Percentiles rank a stretch among this genome's conserved stretches.
Conservation (phyloP, 2,329 filamentous ascomycete genomes). For the Diaporthe longicolla region DNA sequence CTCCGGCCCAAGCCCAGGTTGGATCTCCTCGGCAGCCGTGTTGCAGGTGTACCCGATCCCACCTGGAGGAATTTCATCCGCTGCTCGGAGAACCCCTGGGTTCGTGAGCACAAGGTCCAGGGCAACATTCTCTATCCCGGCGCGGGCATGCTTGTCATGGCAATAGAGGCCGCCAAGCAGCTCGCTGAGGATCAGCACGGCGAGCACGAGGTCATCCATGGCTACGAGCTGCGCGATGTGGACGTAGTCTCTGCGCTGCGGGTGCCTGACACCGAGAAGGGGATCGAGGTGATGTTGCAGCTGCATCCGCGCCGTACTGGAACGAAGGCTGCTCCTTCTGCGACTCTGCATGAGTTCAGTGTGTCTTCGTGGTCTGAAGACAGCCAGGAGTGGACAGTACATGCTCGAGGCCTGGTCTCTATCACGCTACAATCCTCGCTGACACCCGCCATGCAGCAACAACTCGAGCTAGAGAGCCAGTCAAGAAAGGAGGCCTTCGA, state of each 20-base stretch:
- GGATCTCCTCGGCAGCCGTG: constrained; percentile 62
- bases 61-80: constrained; percentile 64
- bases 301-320: constrained; percentile 42
- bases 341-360: constrained; percentile 3
- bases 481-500: not conserved
- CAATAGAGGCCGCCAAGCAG: constrained; percentile 24
- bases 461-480: constrained; percentile 7
- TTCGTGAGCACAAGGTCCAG: constrained; percentile 71
- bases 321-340: constrained; percentile 32
- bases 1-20: constrained; percentile 57
- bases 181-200: constrained; percentile 1
- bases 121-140: constrained; percentile 69
- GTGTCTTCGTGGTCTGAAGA: constrained; percentile 33
- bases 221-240: constrained; percentile 46
- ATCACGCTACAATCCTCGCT: not conserved
- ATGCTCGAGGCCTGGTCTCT: constrained; percentile 4
- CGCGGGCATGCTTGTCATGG: constrained; percentile 65
- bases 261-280: constrained; percentile 44
- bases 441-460: not conserved
- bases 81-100: constrained; percentile 67
- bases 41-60: constrained; percentile 60
- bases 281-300: constrained; percentile 44
- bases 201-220: constrained; percentile 32
- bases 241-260: constrained; percentile 44
- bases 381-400: not conserved